These are phyloP conservation scores for Lepidium africanum DNA, from an alignment of 345 rosid genomes.

Conservation along the genomic window DNA sequence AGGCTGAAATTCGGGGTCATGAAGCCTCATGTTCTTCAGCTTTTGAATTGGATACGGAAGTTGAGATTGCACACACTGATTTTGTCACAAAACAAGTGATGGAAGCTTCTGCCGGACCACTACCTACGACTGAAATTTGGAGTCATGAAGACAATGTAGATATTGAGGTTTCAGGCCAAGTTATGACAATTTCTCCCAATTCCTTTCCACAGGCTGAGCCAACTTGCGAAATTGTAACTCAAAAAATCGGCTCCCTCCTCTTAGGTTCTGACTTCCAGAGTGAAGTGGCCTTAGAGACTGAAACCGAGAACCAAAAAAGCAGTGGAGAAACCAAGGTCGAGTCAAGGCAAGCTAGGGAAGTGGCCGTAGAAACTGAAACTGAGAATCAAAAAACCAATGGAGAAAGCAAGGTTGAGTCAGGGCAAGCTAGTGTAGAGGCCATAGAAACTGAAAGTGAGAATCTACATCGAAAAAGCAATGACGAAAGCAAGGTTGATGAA, in stretches of 20 bases:
- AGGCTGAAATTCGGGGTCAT: not conserved
- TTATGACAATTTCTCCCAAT: not conserved
- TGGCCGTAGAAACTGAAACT: not conserved
- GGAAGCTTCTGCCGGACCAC: not conserved
- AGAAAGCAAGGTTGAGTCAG: conserved; percentile 5
- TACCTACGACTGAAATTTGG: not conserved
- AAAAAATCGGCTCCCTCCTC: not conserved
- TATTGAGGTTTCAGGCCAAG: conserved; percentile 3
- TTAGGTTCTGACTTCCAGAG: not conserved
- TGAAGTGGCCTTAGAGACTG: conserved; percentile 1
- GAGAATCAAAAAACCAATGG: not conserved
- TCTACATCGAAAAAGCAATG: no score
- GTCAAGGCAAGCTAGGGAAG: not conserved
- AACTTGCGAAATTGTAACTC: not conserved
- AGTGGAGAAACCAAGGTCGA: conserved; percentile 1
- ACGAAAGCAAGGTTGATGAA: no score
- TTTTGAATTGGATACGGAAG: conserved; percentile 16
- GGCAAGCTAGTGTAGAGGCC: not conserved
- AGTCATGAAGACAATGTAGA: not conserved
- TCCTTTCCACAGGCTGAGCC: not conserved
- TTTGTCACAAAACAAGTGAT: not conserved
- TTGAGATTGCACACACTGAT: conserved; percentile 2
- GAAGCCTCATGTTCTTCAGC: not conserved
- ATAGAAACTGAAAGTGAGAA: not conserved
- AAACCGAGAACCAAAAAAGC: not conserved